A percentile compares a stretch with the other conserved stretches of the same genome.
Evolutionary conservation across 768 basidiomycete genomes (phyloP).

Genomic region (Leucocoprinus birnbaumii): DNA sequence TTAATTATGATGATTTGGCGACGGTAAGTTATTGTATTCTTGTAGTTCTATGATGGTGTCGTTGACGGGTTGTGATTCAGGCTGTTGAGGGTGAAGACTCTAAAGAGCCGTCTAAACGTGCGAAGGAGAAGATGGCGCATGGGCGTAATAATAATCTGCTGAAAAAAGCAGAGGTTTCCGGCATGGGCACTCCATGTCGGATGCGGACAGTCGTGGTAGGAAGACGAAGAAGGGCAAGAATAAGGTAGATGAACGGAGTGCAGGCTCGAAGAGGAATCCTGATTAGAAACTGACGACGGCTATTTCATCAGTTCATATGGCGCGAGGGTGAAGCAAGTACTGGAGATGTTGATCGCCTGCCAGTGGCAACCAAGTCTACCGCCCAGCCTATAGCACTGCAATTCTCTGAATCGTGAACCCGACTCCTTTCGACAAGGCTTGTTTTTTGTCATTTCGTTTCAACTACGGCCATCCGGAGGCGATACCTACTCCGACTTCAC

Average conservation of each 20-base stretch:
- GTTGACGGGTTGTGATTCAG: constrained; percentile 25
- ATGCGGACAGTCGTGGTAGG: constrained; percentile 55
- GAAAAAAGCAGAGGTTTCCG: constrained; percentile 57
- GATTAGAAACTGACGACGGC: constrained; percentile 70
- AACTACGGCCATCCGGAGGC: too few relatives aligned
- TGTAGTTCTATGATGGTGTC: background rate
- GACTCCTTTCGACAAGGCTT: too few relatives aligned
- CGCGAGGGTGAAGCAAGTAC: too few relatives aligned
- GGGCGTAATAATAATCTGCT: constrained; percentile 57
- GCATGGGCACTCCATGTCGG: constrained; percentile 61
- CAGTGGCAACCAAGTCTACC: too few relatives aligned
- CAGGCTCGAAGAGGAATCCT: constrained; percentile 75
- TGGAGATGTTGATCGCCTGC: too few relatives aligned
- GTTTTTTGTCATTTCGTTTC: too few relatives aligned
- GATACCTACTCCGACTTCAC: too few relatives aligned
- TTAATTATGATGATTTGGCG: constrained; percentile 92
- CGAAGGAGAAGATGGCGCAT: constrained; percentile 63
- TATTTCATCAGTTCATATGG: constrained; percentile 71
- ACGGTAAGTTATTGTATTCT: constrained; percentile 45
- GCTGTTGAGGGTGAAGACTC: constrained; percentile 80
- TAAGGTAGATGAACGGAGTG: constrained; percentile 47
- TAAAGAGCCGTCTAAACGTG: constrained; percentile 65
- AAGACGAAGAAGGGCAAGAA: constrained; percentile 67
- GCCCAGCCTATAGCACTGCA: too few relatives aligned
- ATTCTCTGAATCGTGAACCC: too few relatives aligned